phyloP scores from a whole-genome alignment of 2,329 filamentous ascomycete species.

The Verticillium alfalfae region DNA sequence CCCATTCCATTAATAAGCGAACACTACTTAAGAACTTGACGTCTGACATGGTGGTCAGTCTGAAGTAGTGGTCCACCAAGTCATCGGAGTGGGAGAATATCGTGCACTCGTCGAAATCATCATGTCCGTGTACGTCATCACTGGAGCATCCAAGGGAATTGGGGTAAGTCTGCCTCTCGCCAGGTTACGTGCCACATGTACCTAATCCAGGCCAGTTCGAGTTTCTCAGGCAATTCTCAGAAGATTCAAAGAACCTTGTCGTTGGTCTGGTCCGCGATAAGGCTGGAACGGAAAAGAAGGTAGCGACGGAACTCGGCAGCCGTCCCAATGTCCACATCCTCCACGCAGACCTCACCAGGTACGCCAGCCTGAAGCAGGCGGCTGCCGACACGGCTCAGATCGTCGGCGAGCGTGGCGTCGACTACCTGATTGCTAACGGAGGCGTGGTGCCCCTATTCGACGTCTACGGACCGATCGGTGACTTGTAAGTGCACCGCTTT shows the following conservation, averaged over 20 bases:
- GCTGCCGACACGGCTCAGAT: slow-evolving; percentile 19
- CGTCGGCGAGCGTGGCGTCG: slow-evolving; percentile 30
- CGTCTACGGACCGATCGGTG: slow-evolving; percentile 23
- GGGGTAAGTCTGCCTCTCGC: slow-evolving; percentile 7
- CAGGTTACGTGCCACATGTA: not conserved
- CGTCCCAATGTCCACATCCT: slow-evolving; percentile 32
- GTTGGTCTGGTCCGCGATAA: slow-evolving; percentile 44
- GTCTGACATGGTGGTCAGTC: not conserved
- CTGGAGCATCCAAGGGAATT: slow-evolving; percentile 11
- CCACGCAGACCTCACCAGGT: slow-evolving; percentile 35
- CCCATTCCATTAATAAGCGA: not conserved
- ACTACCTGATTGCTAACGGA: slow-evolving; percentile 49
- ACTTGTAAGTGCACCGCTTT: slow-evolving; percentile 23
- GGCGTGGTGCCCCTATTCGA: slow-evolving; percentile 25
- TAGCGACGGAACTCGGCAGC: slow-evolving; percentile 29
- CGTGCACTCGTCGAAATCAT: not conserved
- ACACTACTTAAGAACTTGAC: not conserved
- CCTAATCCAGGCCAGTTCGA: slow-evolving; percentile 31
- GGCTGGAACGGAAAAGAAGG: slow-evolving; percentile 32
- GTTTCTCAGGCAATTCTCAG: slow-evolving; percentile 36
- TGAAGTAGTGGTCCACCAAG: not conserved
- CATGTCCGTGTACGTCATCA: slow-evolving; percentile 13
- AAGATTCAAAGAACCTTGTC: slow-evolving; percentile 30
- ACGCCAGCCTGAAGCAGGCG: slow-evolving; percentile 26
- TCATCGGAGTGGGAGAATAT: too few species aligned